phyloP scores from a whole-genome alignment of 2,329 filamentous ascomycete species.

The Microdochium trichocladiopsis region DNA sequence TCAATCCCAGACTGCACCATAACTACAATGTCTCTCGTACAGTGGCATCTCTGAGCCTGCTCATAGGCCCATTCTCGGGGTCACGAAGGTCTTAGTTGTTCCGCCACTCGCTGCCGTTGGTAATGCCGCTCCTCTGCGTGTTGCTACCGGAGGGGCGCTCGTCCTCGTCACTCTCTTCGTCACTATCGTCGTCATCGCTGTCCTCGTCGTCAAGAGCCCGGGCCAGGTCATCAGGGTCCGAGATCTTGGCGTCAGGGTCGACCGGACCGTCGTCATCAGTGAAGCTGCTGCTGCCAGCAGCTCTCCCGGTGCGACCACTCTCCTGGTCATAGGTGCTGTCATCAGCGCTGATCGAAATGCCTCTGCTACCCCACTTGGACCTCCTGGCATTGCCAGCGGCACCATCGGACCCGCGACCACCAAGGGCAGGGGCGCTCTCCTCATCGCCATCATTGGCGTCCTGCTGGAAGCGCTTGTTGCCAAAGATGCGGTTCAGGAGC shows the following conservation, averaged over 20 bases:
- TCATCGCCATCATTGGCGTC: constrained; percentile 52
- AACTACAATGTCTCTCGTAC: too few relatives aligned
- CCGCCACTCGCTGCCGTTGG: constrained; percentile 5
- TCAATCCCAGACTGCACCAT: too few relatives aligned
- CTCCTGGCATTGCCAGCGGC: constrained; percentile 22
- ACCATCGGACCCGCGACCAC: constrained; percentile 14
- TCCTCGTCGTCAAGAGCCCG: constrained; percentile 52
- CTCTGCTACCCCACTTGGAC: constrained; percentile 56
- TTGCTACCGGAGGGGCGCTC: not conserved
- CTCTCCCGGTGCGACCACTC: constrained; percentile 24
- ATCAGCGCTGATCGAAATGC: constrained; percentile 61
- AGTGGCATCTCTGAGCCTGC: too few relatives aligned
- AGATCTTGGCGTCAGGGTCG: constrained; percentile 60
- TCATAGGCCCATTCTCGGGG: too few relatives aligned
- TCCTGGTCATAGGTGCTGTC: constrained; percentile 47
- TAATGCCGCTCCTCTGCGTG: constrained; percentile 1
- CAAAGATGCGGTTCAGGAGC: constrained; percentile 73
- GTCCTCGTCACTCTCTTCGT: constrained; percentile 8
- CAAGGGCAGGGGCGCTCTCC: constrained; percentile 46
- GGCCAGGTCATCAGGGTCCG: constrained; percentile 59
- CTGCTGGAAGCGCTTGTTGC: constrained; percentile 41
- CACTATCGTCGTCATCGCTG: constrained; percentile 39
- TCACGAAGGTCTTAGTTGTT: too few relatives aligned
- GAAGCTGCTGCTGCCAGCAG: constrained; percentile 37
- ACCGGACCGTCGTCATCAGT: constrained; percentile 27